A percentile compares a stretch with the other conserved stretches of the same genome.
phyloP scores from a whole-genome alignment of 164 flowering plant genomes.

The Piper longum region DNA sequence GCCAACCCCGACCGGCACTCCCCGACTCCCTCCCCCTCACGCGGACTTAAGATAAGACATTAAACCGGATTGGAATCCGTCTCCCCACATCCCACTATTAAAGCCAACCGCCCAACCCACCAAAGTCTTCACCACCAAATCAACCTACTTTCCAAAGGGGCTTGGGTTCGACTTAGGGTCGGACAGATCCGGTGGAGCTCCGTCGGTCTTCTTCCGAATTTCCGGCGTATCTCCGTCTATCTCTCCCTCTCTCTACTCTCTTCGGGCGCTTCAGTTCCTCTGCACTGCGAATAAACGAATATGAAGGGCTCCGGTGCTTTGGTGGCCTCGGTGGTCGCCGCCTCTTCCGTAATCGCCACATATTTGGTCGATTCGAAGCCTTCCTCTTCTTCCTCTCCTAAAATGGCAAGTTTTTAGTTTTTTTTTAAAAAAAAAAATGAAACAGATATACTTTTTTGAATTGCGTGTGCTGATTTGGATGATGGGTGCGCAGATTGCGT shows the following conservation, averaged over 20 bases:
- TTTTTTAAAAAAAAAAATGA: background rate
- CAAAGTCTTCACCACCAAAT: no score
- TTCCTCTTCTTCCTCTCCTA: slow-evolving; percentile 2
- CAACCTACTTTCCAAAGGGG: background rate
- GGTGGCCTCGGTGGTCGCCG: slow-evolving; percentile 33
- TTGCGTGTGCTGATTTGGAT: background rate
- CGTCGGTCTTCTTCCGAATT: slow-evolving; percentile 29
- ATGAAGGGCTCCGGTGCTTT: slow-evolving; percentile 35
- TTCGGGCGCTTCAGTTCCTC: background rate
- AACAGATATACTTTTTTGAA: no score
- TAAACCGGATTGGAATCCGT: background rate
- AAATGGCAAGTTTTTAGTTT: slow-evolving; percentile 3
- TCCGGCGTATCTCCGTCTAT: background rate
- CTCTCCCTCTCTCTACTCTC: background rate
- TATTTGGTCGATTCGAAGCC: slow-evolving; percentile 17
- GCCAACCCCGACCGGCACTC: no score
- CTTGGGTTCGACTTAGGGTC: background rate
- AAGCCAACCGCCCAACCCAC: no score
- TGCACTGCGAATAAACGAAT: background rate
- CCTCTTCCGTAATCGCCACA: slow-evolving; percentile 32
- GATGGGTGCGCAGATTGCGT: background rate
- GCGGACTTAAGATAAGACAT: background rate
- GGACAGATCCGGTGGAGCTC: slow-evolving; percentile 26
- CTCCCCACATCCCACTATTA: background rate
- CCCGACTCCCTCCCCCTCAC: background rate